Percentiles rank a stretch among this genome's conserved stretches.
Conservation (phyloP, 148 eudicot genomes). For the Bassia scoparia region DNA sequence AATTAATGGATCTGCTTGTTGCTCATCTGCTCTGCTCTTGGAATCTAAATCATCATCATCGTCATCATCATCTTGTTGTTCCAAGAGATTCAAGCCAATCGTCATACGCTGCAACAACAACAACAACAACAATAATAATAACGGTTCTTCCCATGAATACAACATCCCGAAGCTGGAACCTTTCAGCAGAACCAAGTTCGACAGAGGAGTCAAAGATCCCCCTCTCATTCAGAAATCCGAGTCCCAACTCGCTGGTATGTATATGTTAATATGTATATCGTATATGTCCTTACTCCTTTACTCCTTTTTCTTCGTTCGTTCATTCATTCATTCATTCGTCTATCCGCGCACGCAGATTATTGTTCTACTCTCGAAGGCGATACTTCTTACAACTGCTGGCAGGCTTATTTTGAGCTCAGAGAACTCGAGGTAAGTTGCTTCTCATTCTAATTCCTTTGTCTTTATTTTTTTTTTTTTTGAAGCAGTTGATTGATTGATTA, state of each 20-base stretch:
- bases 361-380: constrained; percentile 84
- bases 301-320: too few relatives aligned
- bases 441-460: neutral
- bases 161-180: constrained; percentile 69
- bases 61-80: constrained; percentile 5
- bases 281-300: too few relatives aligned
- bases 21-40: constrained; percentile 14
- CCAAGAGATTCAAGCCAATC: constrained; percentile 3
- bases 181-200: constrained; percentile 61
- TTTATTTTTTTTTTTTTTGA: neutral
- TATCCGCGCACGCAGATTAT: constrained; percentile 44
- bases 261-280: too few relatives aligned
- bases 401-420: constrained; percentile 81
- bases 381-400: constrained; percentile 67
- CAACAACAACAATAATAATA: neutral
- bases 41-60: constrained; percentile 12
- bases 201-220: constrained; percentile 54
- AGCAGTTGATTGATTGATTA: too few relatives aligned
- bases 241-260: constrained; percentile 55
- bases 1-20: constrained; percentile 15
- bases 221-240: constrained; percentile 68
- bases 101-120: neutral
- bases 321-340: too few relatives aligned
- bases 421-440: constrained; percentile 58
- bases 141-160: constrained; percentile 25